Evolutionary conservation across 768 basidiomycete genomes (phyloP), one percentile per base, ranked within the genome.

Genomic region (Phylloporus scabripes): DNA sequence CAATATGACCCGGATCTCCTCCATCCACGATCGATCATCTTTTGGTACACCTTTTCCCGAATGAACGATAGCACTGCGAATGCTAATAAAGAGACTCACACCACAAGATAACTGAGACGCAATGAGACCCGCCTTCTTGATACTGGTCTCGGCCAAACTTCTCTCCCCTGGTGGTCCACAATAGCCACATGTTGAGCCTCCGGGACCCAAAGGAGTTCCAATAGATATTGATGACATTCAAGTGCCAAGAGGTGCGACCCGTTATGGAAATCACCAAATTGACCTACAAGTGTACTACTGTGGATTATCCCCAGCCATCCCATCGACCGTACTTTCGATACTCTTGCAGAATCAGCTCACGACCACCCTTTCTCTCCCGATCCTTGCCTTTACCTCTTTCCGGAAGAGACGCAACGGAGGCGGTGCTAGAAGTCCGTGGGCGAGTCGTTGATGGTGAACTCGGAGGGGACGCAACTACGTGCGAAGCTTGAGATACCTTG

Each of bases 21-120:
- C 89, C 89, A 92, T 21, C 89, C 88, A 17, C 83, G 76, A 67
- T 91, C 83, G 54, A 91, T 83, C 87, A 92, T 88, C 56, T 67
- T 72, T 60, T 90, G 87, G 66, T 92, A 92, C 17, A 74, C 75
- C 88, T 91, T 53, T 47, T 15, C 17, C 59, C 31, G 33, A 15
- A 23, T 49, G 59, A 48, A 43, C 15, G 15, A 42, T 21, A 24
- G 20, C n/a, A 11, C 43, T 9, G 36, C 4, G 23, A 14, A 42
- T 10, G 14, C 15, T 17, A 32, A 15, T 12, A 18, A 21, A 34
- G 29, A 39, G 23, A 10, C 58, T 49, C 59, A 83, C 81, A 53
- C 71, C 63, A 54, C 80, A 83, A 21, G 81, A 74, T 37, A 87
- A 65, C 45, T 73, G 74, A 23, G 69, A 55, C 1, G 82, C 77